Base-by-base conservation (phyloP, 2,329 filamentous ascomycete species). In the Aspergillus tubingensis region DNA sequence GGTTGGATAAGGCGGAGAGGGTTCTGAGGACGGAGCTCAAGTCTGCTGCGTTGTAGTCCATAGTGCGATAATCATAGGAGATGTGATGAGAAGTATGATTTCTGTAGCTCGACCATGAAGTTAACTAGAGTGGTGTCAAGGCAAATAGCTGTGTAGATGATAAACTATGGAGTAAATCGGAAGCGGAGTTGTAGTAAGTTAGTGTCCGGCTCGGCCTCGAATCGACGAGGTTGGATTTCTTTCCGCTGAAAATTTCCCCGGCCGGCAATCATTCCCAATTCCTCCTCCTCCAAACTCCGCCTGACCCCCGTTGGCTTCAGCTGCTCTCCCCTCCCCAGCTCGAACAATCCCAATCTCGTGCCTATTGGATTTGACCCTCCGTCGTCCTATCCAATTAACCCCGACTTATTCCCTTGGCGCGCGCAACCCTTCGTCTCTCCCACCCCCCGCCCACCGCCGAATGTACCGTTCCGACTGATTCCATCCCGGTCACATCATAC, bases 11-110 rank as follows among this genome's bases (percentile, higher is more conserved):
- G 36, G 73, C 69, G 48, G 77, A 77, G 11, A 81, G 72, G 0
- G 78, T 78, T 59, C 68, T 67, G n/a, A 81, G 72, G 49, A 81
- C 73, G 7, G 77, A 74, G 30, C 73, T 73, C 41, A 81, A 68
- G 54, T 80, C 74, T 7, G 77, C 68, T 38, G 72, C 57, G 41
- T 73, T 67, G 44, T 73, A 70, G 52, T 57, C 61, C 63, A 67
- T 70, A 36, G n/a, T 38, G 63, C 38, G 4, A 21, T 19, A 10
- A 6, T 21, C 10, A 21, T 44, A 8, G 10, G 10, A 44, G 19
- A 15, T 17, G 17, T 36, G 32, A 13, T 36, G 11, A 36, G n/a
- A n/a, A n/a, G n/a, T n/a, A n/a, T 13, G 10, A 13, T 3, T 36
- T 0, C 32, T 36, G 10, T 13, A 36, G 32, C 32, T 36, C 32